These are phyloP conservation scores for Oryza rufipogon DNA, from an alignment of 176 grass and related monocot genomes.

Conservation along the genomic window DNA sequence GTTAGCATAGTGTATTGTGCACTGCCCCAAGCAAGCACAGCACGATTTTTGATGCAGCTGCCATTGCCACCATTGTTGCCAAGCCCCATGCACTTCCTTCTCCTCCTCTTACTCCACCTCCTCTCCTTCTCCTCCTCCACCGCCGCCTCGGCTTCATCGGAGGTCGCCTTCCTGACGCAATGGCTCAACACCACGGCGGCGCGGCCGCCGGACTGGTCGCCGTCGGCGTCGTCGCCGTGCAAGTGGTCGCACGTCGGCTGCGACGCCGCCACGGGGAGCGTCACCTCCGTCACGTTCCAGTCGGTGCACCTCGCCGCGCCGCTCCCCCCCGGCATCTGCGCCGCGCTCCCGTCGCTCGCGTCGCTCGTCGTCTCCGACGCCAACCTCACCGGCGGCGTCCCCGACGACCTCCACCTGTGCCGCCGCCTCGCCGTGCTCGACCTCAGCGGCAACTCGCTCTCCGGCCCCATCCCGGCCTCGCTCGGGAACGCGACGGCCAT, in stretches of 20 bases:
- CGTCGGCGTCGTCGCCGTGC: conserved; percentile 60
- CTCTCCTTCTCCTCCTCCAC: conserved; percentile 28
- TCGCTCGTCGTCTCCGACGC: conserved; percentile 65
- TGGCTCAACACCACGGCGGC: conserved; percentile 70
- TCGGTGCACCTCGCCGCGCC: conserved; percentile 68
- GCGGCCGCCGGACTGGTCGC: conserved; percentile 65
- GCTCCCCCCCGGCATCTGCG: conserved; percentile 51
- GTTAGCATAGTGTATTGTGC: conserved; percentile 65
- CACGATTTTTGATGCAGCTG: conserved; percentile 53
- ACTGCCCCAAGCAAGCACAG: conserved; percentile 58
- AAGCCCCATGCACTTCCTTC: conserved; percentile 57
- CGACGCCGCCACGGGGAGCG: neutral
- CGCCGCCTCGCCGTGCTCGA: conserved; percentile 67
- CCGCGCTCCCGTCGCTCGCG: conserved; percentile 42
- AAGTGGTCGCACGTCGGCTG: conserved; percentile 81
- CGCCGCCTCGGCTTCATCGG: neutral
- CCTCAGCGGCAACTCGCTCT: conserved; percentile 73
- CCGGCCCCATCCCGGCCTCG: conserved; percentile 59
- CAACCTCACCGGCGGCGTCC: conserved; percentile 76
- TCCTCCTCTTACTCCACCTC: conserved; percentile 40
- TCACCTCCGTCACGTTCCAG: conserved; percentile 61
- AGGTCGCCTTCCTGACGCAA: conserved; percentile 66
- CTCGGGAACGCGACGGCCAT: conserved; percentile 53
- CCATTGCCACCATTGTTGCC: conserved; percentile 28
- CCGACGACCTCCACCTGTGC: conserved; percentile 59